Evolutionary conservation across 2,329 filamentous ascomycete genomes (phyloP).

Genomic region (Fusarium setosum): DNA sequence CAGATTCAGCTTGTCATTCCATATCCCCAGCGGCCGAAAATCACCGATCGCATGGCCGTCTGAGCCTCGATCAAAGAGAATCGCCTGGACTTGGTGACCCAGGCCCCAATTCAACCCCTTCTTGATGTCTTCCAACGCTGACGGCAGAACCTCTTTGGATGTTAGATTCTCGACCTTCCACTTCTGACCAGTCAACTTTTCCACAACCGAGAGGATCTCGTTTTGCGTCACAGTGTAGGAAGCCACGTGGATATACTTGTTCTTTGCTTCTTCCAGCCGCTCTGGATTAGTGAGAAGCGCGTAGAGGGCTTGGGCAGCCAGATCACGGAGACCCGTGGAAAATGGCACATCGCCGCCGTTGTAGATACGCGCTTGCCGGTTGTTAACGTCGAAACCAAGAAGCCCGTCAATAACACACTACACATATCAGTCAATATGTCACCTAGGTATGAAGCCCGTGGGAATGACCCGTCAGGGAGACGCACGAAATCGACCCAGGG

Average conservation of each 20-base stretch:
- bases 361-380: slow-evolving; percentile 5
- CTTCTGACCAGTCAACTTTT: slow-evolving; percentile 4
- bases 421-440: background rate
- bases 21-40: slow-evolving; percentile 4
- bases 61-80: slow-evolving; percentile 1
- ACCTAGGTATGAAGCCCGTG: background rate
- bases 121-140: background rate
- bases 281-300: slow-evolving; percentile 3
- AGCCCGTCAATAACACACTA: slow-evolving; percentile 4
- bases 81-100: background rate
- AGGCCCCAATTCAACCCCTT: slow-evolving; percentile 4
- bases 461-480: background rate
- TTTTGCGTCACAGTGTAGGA: slow-evolving; percentile 5
- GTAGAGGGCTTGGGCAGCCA: slow-evolving; percentile 9
- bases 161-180: slow-evolving; percentile 4
- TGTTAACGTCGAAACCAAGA: slow-evolving; percentile 1
- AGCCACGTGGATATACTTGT: slow-evolving; percentile 3
- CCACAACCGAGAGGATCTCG: slow-evolving; percentile 1
- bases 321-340: slow-evolving; percentile 9
- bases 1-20: slow-evolving; percentile 3
- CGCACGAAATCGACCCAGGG: slow-evolving; percentile 4
- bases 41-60: background rate
- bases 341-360: slow-evolving; percentile 11
- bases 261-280: slow-evolving; percentile 3
- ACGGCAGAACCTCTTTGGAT: background rate